Percentiles rank a stretch among this genome's conserved stretches.
phyloP scores from a whole-genome alignment of 257 asterid species.

The Leptodermis oblonga region DNA sequence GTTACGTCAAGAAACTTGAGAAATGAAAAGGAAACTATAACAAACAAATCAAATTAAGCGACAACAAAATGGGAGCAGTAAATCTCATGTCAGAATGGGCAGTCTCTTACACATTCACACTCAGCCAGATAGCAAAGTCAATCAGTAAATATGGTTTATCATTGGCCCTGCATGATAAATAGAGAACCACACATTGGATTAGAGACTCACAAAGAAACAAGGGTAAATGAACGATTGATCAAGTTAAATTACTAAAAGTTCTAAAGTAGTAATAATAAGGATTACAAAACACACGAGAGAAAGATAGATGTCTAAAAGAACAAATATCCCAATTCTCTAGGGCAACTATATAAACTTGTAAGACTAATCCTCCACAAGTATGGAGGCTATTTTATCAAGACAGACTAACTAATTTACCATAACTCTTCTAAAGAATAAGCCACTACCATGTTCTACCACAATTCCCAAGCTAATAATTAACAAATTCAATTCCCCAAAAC shows the following conservation, averaged over 20 bases:
- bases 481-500: neutral
- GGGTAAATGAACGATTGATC: neutral
- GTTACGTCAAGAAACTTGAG: neutral
- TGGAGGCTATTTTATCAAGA: neutral
- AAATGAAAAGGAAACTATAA: neutral
- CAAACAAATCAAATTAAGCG: neutral
- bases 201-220: neutral
- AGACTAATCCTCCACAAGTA: neutral
- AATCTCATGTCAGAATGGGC: neutral
- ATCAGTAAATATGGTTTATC: slow-evolving; percentile 21
- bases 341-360: neutral
- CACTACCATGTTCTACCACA: neutral
- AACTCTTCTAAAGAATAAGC: neutral
- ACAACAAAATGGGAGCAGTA: neutral
- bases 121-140: slow-evolving; percentile 21
- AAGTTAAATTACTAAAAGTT: neutral
- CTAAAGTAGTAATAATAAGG: neutral
- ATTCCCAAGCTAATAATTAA: neutral
- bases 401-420: neutral
- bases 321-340: neutral
- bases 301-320: neutral
- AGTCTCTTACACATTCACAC: slow-evolving; percentile 17
- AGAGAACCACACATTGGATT: slow-evolving; percentile 9
- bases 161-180: slow-evolving; percentile 9
- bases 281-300: neutral